Percentiles rank a stretch among this genome's conserved stretches.
Evolutionary conservation across 139 green algal genomes (phyloP).

Genomic region (Picochlorum sp.): DNA sequence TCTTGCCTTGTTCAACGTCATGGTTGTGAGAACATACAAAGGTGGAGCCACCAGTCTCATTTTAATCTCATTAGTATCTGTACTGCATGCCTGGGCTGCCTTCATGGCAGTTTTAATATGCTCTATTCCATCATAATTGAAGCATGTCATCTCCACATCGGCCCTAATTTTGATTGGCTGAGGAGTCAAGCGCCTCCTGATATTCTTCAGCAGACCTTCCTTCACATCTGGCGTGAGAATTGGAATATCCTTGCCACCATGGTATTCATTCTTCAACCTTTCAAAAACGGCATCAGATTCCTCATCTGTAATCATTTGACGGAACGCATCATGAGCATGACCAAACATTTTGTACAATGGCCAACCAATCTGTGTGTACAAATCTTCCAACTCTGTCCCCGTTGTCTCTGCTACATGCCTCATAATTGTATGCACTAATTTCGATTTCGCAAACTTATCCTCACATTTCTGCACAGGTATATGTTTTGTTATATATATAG

Average conservation of each 20-base stretch:
- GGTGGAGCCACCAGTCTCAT: slow-evolving; percentile 97
- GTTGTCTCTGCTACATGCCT: slow-evolving; percentile 91
- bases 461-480: slow-evolving; percentile 57
- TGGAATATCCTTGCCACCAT: slow-evolving; percentile 38
- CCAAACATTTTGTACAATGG: slow-evolving; percentile 92
- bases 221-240: slow-evolving; percentile 61
- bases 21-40: slow-evolving; percentile 95
- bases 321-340: slow-evolving; percentile 93
- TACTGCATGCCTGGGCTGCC: slow-evolving; percentile 48
- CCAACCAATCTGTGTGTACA: slow-evolving; percentile 87
- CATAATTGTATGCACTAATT: slow-evolving; percentile 99
- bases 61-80: slow-evolving; percentile 80
- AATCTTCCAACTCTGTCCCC: slow-evolving; percentile 51
- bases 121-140: slow-evolving; percentile 92
- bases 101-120: slow-evolving; percentile 92
- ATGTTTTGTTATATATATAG: too few species aligned
- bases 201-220: slow-evolving; percentile 88
- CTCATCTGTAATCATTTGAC: slow-evolving; percentile 54
- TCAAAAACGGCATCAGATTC: slow-evolving; percentile 54
- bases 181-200: slow-evolving; percentile 94
- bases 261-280: slow-evolving; percentile 47
- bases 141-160: slow-evolving; percentile 98
- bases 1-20: slow-evolving; percentile 84
- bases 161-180: slow-evolving; percentile 97
- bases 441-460: slow-evolving; percentile 92